Evolutionary conservation across 441 rosid species (phyloP).

Genomic region (Populus hybrid): DNA sequence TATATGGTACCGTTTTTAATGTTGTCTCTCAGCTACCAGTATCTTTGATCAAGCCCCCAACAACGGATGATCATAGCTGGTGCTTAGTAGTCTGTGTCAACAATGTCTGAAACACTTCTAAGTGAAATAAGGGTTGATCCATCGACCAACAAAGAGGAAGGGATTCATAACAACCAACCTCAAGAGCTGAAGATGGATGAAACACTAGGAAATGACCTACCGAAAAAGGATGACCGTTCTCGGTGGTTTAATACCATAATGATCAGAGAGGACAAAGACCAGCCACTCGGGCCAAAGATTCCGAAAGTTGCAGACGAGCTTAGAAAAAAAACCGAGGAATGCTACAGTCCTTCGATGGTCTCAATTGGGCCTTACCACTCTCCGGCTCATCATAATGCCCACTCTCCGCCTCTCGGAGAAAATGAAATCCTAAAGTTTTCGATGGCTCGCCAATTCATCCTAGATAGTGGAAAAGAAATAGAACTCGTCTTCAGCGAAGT

Average conservation of each 20-base stretch:
- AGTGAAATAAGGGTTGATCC: too few relatives aligned
- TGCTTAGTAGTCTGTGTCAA: background rate
- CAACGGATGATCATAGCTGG: background rate
- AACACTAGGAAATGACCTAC: background rate
- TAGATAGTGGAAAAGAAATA: background rate
- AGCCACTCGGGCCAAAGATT: background rate
- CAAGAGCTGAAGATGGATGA: background rate
- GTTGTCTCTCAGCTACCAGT: background rate
- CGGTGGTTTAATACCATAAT: background rate
- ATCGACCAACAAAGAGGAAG: too few relatives aligned
- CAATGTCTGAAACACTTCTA: background rate
- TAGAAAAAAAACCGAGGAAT: background rate
- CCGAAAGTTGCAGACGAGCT: background rate
- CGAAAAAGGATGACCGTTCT: background rate
- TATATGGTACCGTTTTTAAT: background rate
- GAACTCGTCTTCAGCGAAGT: background rate
- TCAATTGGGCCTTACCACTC: constrained; percentile 22
- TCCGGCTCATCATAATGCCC: background rate
- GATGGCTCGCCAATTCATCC: background rate
- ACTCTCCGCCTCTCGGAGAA: too few relatives aligned
- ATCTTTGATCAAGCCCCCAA: background rate
- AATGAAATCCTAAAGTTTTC: background rate
- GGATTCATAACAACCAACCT: too few relatives aligned
- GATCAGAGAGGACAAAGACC: background rate
- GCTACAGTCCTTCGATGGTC: constrained; percentile 9